phyloP scores from a whole-genome alignment of 2,329 filamentous ascomycete genomes.

The Tolypocladium ovalisporum region DNA sequence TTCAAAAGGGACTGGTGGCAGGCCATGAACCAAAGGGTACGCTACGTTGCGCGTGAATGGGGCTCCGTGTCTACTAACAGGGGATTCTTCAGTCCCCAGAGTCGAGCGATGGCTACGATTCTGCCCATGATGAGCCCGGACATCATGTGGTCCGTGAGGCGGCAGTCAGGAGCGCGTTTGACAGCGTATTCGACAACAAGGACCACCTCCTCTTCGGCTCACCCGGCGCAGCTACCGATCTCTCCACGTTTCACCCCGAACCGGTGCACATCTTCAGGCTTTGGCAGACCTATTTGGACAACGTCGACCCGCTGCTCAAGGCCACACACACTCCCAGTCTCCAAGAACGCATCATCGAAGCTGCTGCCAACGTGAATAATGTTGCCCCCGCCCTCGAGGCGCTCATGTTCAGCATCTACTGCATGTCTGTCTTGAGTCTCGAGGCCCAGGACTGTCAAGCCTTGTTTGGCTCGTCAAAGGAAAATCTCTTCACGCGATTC shows the following conservation, averaged over 20 bases:
- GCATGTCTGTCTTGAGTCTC: conserved; percentile 29
- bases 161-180: conserved; percentile 32
- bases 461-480: conserved; percentile 28
- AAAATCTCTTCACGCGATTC: conserved; percentile 29
- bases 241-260: conserved; percentile 39
- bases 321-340: conserved; percentile 45
- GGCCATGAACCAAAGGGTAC: not conserved
- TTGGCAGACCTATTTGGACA: conserved; percentile 49
- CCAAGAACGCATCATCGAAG: conserved; percentile 40
- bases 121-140: not conserved
- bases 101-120: not conserved
- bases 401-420: conserved; percentile 45
- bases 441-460: conserved; percentile 27
- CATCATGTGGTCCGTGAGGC: not conserved
- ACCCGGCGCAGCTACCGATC: conserved; percentile 24
- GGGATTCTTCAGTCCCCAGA: not conserved
- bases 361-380: conserved; percentile 26
- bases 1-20: not conserved
- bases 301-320: conserved; percentile 48
- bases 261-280: conserved; percentile 33
- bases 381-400: conserved; percentile 35
- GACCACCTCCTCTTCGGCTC: conserved; percentile 43
- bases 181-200: conserved; percentile 26
- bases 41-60: not conserved
- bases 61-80: not conserved